phyloP scores from a whole-genome alignment of 371 early-diverging fungal species.

The Mortierella sp. region DNA sequence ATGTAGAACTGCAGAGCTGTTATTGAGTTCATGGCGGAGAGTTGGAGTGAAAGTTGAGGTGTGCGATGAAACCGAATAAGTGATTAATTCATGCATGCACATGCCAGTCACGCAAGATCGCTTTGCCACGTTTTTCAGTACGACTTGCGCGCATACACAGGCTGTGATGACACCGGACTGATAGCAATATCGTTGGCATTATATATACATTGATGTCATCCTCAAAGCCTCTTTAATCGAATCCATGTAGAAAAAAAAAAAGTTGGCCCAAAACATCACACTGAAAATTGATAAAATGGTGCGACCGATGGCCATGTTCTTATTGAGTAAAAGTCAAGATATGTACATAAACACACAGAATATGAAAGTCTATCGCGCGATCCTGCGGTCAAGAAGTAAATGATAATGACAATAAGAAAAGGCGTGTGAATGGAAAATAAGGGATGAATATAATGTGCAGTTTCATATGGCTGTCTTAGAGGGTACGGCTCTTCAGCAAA shows the following conservation, averaged over 20 bases:
- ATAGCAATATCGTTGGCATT: not conserved
- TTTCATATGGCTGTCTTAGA: constrained; percentile 44
- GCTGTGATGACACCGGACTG: too few relatives aligned
- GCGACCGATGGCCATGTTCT: not conserved
- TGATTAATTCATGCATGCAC: not conserved
- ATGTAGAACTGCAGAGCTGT: constrained; percentile 90
- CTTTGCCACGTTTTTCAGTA: not conserved
- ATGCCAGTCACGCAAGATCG: too few relatives aligned
- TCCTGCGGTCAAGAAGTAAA: not conserved
- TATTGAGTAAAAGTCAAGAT: too few relatives aligned
- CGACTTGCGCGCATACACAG: too few relatives aligned
- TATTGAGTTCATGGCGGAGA: constrained; percentile 77
- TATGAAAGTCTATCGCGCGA: too few relatives aligned
- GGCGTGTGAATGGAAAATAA: not conserved
- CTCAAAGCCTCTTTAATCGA: not conserved
- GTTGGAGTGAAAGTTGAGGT: not conserved
- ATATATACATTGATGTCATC: not conserved
- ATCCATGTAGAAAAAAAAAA: not conserved
- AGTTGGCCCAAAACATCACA: not conserved
- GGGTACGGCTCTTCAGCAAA: constrained; percentile 66
- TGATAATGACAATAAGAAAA: not conserved
- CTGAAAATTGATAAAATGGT: not conserved
- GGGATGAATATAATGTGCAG: not conserved
- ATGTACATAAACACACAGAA: not conserved
- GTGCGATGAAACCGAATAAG: constrained; percentile 1